Evolutionary conservation across 108 stramenopile species (phyloP).

Genomic region (Fragilaria crotonensis): DNA sequence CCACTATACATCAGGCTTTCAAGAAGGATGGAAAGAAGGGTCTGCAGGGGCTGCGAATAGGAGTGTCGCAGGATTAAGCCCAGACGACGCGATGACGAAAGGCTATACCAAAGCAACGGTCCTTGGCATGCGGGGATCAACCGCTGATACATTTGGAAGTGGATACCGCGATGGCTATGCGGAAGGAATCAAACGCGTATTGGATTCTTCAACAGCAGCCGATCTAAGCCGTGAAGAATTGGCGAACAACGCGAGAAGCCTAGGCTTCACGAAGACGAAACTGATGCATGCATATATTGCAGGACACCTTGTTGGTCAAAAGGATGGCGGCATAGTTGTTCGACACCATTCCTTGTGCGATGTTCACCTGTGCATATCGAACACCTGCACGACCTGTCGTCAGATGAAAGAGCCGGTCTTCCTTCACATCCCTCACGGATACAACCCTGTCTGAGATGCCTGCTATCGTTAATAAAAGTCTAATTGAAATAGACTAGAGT

Average conservation of each 20-base stretch:
- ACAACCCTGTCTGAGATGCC: too few relatives aligned
- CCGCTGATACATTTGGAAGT: neutral
- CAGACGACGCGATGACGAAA: neutral
- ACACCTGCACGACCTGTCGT: neutral
- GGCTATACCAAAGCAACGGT: neutral
- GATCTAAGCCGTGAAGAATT: neutral
- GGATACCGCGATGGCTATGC: neutral
- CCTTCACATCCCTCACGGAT: neutral
- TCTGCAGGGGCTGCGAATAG: neutral
- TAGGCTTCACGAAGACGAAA: neutral
- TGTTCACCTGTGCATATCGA: neutral
- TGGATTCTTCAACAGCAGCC: neutral
- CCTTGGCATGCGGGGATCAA: neutral
- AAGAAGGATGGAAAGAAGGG: neutral
- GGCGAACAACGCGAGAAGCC: neutral
- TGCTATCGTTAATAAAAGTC: too few relatives aligned
- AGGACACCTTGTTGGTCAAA: neutral
- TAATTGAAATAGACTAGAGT: too few relatives aligned
- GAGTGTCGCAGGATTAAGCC: neutral
- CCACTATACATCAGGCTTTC: neutral
- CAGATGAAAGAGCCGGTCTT: neutral
- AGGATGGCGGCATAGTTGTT: neutral
- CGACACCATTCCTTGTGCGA: neutral
- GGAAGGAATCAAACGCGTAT: neutral
- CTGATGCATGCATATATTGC: neutral